phyloP scores from a whole-genome alignment of 768 basidiomycete genomes.

The Leccinum rimulosum region DNA sequence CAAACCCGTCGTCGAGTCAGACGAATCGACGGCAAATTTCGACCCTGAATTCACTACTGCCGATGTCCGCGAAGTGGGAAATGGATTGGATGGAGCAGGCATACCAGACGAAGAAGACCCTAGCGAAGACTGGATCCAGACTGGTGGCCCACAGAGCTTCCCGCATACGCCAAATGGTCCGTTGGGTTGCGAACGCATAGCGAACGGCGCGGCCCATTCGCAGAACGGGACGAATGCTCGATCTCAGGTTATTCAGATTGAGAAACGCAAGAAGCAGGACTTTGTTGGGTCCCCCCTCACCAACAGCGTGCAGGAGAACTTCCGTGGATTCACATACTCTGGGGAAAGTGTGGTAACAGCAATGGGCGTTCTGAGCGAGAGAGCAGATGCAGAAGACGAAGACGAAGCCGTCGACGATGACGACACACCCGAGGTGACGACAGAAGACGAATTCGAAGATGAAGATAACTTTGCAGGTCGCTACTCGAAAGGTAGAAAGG shows the following conservation, averaged over 20 bases:
- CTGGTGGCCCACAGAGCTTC: conserved; percentile 31
- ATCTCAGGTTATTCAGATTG: conserved; percentile 49
- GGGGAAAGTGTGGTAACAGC: conserved; percentile 60
- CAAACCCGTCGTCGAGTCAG: conserved; percentile 96
- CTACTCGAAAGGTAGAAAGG: conserved; percentile 59
- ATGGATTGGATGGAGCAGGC: conserved; percentile 45
- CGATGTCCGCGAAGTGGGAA: conserved; percentile 74
- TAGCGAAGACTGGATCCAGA: conserved; percentile 54
- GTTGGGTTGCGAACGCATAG: conserved; percentile 55
- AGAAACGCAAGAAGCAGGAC: conserved; percentile 43
- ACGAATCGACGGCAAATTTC: conserved; percentile 97
- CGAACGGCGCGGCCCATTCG: conserved; percentile 9
- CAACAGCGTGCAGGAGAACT: conserved; percentile 93
- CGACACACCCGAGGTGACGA: conserved; percentile 47
- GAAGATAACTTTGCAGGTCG: conserved; percentile 61
- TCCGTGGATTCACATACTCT: conserved; percentile 89
- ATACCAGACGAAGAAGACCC: conserved; percentile 61
- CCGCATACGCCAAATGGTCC: conserved; percentile 75
- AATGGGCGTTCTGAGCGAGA: conserved; percentile 38
- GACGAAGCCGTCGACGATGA: conserved; percentile 50
- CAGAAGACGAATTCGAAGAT: conserved; percentile 79
- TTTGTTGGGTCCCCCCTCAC: conserved; percentile 70
- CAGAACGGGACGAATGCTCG: conserved; percentile 21
- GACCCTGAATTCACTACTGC: conserved; percentile 96
- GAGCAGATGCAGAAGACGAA: conserved; percentile 34